Conservation (phyloP, 257 asterid genomes). For the Apocynum venetum region DNA sequence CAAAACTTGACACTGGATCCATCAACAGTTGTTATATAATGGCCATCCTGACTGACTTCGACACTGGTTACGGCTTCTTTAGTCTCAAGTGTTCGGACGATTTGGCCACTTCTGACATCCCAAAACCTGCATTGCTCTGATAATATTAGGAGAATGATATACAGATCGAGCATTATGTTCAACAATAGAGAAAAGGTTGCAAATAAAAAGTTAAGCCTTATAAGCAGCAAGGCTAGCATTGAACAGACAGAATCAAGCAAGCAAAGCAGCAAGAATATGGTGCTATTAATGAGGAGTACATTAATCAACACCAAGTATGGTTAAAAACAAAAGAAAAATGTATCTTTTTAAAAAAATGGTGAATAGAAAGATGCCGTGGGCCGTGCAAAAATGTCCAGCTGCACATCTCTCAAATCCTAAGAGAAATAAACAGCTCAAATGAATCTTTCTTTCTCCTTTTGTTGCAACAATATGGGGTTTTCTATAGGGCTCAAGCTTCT, state of each 20-base stretch:
- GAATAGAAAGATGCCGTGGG: neutral
- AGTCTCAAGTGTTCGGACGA: constrained; percentile 88
- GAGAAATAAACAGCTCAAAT: neutral
- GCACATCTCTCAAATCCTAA: neutral
- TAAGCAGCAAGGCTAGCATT: neutral
- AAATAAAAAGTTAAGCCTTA: neutral
- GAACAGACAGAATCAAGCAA: constrained; percentile 2
- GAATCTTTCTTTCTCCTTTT: neutral
- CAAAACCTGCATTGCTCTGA: constrained; percentile 54
- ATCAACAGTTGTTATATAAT: constrained; percentile 89
- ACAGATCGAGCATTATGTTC: neutral
- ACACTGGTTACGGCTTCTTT: constrained; percentile 82
- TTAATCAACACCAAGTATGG: neutral
- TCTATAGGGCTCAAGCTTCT: neutral
- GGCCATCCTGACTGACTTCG: constrained; percentile 97
- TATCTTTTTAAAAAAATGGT: neutral
- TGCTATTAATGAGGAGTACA: too few relatives aligned
- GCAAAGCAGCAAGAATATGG: neutral
- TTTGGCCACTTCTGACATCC: constrained; percentile 91
- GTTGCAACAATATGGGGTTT: neutral
- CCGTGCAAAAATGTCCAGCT: neutral
- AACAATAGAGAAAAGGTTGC: neutral
- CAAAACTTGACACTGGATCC: constrained; percentile 86
- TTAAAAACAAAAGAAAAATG: neutral
- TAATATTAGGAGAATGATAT: constrained; percentile 6